Evolutionary conservation across 2,329 filamentous ascomycete genomes (phyloP).

Genomic region (Alternaria brassicicola): DNA sequence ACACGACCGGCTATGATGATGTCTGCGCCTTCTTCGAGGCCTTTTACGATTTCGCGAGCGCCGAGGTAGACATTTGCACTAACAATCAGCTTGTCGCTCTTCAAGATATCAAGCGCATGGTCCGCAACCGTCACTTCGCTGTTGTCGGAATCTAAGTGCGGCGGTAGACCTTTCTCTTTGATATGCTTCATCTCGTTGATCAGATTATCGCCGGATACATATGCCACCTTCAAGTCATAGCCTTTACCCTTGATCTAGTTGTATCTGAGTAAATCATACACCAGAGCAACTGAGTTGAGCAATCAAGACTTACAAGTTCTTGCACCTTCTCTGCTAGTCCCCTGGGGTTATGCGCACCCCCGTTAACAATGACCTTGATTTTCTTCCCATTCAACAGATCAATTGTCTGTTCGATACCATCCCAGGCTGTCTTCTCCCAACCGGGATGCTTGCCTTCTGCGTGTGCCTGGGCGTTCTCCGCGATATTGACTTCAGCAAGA

Average conservation of each 20-base stretch:
- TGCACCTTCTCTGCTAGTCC: slow-evolving; percentile 57
- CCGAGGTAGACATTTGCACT: slow-evolving; percentile 62
- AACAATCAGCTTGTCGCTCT: slow-evolving; percentile 47
- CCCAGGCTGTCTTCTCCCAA: slow-evolving; percentile 57
- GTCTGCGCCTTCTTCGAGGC: slow-evolving; percentile 41
- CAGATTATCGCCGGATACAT: slow-evolving; percentile 56
- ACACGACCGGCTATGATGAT: slow-evolving; percentile 45
- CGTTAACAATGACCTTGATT: slow-evolving; percentile 64
- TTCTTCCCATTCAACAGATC: slow-evolving; percentile 54
- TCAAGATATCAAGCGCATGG: slow-evolving; percentile 49
- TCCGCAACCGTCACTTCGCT: slow-evolving; percentile 43
- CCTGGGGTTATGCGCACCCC: slow-evolving; percentile 62
- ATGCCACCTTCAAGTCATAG: slow-evolving; percentile 52
- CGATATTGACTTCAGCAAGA: slow-evolving; percentile 54
- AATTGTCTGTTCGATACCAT: slow-evolving; percentile 55
- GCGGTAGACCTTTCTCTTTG: slow-evolving; percentile 43
- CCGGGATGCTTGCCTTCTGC: slow-evolving; percentile 51
- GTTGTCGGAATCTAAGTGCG: slow-evolving; percentile 54
- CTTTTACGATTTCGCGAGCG: slow-evolving; percentile 45
- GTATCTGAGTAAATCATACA: not conserved
- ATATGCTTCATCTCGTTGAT: slow-evolving; percentile 41
- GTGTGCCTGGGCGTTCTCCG: slow-evolving; percentile 53
- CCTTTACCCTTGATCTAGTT: slow-evolving; percentile 44
- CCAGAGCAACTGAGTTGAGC: not conserved
- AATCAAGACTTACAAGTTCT: slow-evolving; percentile 40